Conservation (phyloP, 1,284 basidiomycete genomes). For the Sanghuangporus weigelae region DNA sequence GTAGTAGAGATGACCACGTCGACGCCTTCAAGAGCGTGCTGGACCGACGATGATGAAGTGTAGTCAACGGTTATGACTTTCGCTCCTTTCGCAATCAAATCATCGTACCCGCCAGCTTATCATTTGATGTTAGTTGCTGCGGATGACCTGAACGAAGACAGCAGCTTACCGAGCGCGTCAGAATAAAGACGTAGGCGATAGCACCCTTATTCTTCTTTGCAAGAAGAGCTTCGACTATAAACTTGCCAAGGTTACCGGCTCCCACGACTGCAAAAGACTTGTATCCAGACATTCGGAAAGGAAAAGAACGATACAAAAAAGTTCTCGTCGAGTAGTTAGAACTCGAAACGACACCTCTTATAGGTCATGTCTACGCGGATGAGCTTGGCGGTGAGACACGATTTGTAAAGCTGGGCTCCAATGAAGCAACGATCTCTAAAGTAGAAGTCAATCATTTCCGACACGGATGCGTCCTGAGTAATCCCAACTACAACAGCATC, state of each 20-base stretch:
- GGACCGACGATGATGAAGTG: slow-evolving; percentile 25
- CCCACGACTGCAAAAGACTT: slow-evolving; percentile 25
- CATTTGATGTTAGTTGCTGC: neutral
- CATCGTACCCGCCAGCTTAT: neutral
- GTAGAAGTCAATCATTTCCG: no score
- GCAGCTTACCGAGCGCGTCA: slow-evolving; percentile 20
- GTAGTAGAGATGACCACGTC: slow-evolving; percentile 34
- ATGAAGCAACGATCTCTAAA: no score
- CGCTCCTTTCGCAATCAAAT: slow-evolving; percentile 23
- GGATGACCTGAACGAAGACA: no score
- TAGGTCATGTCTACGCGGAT: no score
- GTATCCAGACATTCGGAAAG: slow-evolving; percentile 22
- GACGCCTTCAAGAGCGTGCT: slow-evolving; percentile 27
- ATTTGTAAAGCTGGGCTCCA: no score
- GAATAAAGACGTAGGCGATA: slow-evolving; percentile 11
- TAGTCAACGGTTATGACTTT: slow-evolving; percentile 30
- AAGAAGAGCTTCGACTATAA: slow-evolving; percentile 23
- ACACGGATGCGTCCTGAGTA: no score
- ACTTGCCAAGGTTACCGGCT: slow-evolving; percentile 23
- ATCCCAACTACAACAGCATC: no score
- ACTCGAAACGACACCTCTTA: no score
- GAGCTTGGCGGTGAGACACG: no score
- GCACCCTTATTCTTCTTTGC: slow-evolving; percentile 17
- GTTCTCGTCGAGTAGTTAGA: neutral
- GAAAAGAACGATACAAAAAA: no score